A percentile compares a stretch with the other conserved stretches of the same genome.
Conservation (phyloP, 2,329 filamentous ascomycete genomes). For the Colletotrichum tamarilloi region DNA sequence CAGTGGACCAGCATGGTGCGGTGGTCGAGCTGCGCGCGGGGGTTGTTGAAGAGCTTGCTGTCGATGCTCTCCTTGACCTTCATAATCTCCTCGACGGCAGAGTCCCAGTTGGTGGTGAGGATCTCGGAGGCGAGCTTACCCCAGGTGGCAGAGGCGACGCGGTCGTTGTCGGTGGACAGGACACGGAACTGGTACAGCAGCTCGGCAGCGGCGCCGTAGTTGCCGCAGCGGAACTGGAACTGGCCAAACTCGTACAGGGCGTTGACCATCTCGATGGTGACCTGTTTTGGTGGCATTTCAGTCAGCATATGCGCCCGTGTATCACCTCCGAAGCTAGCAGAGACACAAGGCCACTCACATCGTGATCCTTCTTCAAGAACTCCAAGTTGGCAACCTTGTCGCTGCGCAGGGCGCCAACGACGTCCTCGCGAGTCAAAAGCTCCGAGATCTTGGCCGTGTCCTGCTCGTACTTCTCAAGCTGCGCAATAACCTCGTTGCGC, state of each 20-base stretch:
- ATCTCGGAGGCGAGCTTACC: constrained; percentile 98
- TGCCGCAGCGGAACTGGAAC: constrained; percentile 97
- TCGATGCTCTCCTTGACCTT: constrained; percentile 95
- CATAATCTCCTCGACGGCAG: constrained; percentile 87
- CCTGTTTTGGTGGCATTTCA: constrained; percentile 52
- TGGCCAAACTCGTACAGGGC: constrained; percentile 95
- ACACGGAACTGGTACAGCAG: constrained; percentile 98
- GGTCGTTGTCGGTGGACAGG: constrained; percentile 97
- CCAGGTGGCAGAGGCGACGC: constrained; percentile 95
- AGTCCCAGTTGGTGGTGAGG: constrained; percentile 94
- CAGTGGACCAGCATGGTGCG: constrained; percentile 98
- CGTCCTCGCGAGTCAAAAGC: constrained; percentile 87
- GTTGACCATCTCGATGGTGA: constrained; percentile 95
- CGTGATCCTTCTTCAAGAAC: constrained; percentile 96
- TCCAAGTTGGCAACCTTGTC: constrained; percentile 99
- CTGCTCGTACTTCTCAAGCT: constrained; percentile 85
- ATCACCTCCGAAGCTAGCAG: not conserved
- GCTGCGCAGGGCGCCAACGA: constrained; percentile 89
- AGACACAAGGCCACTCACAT: constrained; percentile 64
- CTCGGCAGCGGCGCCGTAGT: constrained; percentile 90
- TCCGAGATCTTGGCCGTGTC: constrained; percentile 90
- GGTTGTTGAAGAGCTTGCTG: constrained; percentile 94
- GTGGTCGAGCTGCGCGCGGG: constrained; percentile 93
- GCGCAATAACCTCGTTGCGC: constrained; percentile 86
- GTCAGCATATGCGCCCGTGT: constrained; percentile 28